Conservation (phyloP, 2,329 filamentous ascomycete species). For the Blastomyces parvus region DNA sequence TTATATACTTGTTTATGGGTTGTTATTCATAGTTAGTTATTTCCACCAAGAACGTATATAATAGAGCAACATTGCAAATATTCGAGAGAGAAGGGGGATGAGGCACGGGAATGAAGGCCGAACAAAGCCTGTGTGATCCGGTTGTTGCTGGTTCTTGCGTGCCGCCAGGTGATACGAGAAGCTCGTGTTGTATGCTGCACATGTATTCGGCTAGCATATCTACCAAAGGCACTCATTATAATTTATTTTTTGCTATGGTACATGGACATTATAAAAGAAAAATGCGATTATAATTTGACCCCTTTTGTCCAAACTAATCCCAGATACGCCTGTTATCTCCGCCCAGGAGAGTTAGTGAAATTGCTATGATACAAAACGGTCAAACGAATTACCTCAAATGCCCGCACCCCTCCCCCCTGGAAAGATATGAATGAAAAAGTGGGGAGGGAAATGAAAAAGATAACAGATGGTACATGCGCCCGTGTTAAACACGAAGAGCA, state of each 20-base stretch:
- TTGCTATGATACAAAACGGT: background rate
- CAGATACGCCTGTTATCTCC: background rate
- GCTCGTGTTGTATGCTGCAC: no score
- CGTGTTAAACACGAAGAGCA: background rate
- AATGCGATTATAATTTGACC: background rate
- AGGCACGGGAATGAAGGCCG: background rate
- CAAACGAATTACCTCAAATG: background rate
- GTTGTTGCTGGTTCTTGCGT: background rate
- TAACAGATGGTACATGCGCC: background rate
- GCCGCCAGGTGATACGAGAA: background rate
- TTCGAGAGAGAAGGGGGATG: background rate
- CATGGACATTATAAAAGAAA: background rate
- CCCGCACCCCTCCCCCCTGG: background rate
- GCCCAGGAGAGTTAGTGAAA: background rate
- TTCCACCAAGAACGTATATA: background rate
- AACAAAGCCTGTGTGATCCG: no score
- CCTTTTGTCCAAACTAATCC: background rate
- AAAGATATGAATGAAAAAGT: background rate
- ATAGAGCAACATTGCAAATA: background rate
- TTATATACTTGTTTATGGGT: background rate
- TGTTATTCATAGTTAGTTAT: background rate
- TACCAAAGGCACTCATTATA: background rate
- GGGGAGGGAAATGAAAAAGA: background rate
- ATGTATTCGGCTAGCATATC: background rate
- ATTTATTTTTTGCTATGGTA: background rate